Evolutionary conservation across 768 basidiomycete genomes (phyloP), one percentile per base, ranked within the genome.

Genomic region (Ramaria sp.): DNA sequence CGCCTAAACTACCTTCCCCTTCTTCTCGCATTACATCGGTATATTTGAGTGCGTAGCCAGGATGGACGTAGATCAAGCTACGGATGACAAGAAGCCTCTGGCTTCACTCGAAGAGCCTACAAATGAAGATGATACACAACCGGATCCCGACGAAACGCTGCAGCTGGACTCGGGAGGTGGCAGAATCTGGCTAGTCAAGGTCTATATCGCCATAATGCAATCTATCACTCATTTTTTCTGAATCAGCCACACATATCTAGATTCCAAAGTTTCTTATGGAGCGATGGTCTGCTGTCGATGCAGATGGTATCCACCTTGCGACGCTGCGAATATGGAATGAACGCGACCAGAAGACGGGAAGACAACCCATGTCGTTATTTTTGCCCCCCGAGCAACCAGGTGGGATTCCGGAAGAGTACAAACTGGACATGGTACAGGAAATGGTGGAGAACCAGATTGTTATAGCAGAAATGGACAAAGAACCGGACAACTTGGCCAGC

Each of bases 241-340:
- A 45, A 38, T 42, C 51, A 20, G 30, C 51, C 30, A 19, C 34
- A 7, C 11, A 4, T 50, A 42, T 57, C 39, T 71, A 91, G 89
- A 82, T 95, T 45, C 93, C 92, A 0, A 86, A 86, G 66, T 87
- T 86, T 67, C 73, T 96, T 53, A 80, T 93, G 75, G 85, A 91
- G 61, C 78, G 85, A 34, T 97, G 93, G 93, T 72, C 82, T n/a
- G 72, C 80, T 31, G 78, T 91, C 42, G 74, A 83, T 60, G 77
- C 77, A 4, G 88, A 89, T 57, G 87, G 86, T 60, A 71, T 88
- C 3, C 85, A 91, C 60, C 79, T 96, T 1, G 94, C 91, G 7
- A 87, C 84, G 7, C 78, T 97, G 53, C 82, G 92, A 0, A 83
- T 96, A 12, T 95, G 91, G 70, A 66, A 68, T 45, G 74, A 74